These are phyloP conservation scores for Tuber indicum DNA, from an alignment of 495 filamentous ascomycete species.

Conservation along the genomic window DNA sequence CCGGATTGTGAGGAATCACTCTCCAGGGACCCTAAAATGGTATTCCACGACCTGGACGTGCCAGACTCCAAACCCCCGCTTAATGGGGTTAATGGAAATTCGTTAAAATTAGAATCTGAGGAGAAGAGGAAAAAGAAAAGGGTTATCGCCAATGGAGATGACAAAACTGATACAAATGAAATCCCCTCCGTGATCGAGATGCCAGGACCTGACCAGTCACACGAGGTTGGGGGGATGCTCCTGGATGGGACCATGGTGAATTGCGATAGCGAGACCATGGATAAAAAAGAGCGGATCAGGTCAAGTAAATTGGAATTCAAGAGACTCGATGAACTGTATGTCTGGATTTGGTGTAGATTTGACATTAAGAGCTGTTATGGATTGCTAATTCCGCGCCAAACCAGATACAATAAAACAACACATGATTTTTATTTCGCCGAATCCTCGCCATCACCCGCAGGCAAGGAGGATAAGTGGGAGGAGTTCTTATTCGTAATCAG, in stretches of 20 bases:
- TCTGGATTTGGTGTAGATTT: background rate
- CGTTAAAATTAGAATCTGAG: background rate
- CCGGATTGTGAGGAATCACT: background rate
- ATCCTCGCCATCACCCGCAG: slow-evolving; percentile 22
- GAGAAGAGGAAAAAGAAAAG: background rate
- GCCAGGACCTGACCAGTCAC: slow-evolving; percentile 6
- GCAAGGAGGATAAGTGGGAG: slow-evolving; percentile 40
- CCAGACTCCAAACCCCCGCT: slow-evolving; percentile 4
- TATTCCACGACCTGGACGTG: background rate
- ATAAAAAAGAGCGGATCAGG: slow-evolving; percentile 25
- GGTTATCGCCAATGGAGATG: background rate
- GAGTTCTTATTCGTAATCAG: slow-evolving; percentile 38
- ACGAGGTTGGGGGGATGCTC: slow-evolving; percentile 11
- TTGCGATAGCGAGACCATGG: slow-evolving; percentile 10
- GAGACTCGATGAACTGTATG: slow-evolving; percentile 40
- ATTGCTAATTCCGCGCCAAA: background rate
- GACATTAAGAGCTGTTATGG: background rate
- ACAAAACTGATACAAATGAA: background rate
- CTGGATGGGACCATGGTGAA: slow-evolving; percentile 18
- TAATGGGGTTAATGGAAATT: background rate
- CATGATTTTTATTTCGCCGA: slow-evolving; percentile 41
- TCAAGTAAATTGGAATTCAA: slow-evolving; percentile 39
- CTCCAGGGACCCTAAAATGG: background rate
- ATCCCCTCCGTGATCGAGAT: background rate
- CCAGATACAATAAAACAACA: slow-evolving; percentile 37